These are phyloP conservation scores for Obelidium mucronatum DNA, from an alignment of 192 early-diverging fungal genomes.

Conservation along the genomic window DNA sequence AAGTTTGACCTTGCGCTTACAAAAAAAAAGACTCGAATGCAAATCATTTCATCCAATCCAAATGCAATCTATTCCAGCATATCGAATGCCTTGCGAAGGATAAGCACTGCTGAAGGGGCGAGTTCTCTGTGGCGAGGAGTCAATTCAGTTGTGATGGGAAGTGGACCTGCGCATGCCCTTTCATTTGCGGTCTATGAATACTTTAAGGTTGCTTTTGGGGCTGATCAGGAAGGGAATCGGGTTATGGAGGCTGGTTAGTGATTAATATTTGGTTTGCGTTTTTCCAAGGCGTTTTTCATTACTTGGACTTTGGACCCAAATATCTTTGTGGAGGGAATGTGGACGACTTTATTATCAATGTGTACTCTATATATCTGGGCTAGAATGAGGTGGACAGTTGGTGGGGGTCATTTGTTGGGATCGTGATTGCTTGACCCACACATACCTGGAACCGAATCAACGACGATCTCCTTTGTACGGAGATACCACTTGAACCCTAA, in stretches of 20 bases:
- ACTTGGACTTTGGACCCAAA: neutral
- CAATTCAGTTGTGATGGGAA: slow-evolving; percentile 89
- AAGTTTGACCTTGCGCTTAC: neutral
- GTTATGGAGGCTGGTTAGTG: slow-evolving; percentile 65
- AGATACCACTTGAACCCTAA: neutral
- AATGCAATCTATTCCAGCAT: slow-evolving; percentile 75
- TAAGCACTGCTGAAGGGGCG: slow-evolving; percentile 78
- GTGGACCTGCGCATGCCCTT: slow-evolving; percentile 94
- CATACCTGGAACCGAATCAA: neutral
- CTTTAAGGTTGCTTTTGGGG: slow-evolving; percentile 80
- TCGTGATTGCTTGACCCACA: neutral
- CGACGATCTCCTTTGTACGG: too few relatives aligned
- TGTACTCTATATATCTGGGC: neutral
- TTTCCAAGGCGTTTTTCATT: neutral
- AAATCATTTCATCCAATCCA: slow-evolving; percentile 76
- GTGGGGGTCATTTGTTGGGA: neutral
- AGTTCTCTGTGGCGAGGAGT: slow-evolving; percentile 93
- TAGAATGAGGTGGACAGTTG: neutral
- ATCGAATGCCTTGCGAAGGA: slow-evolving; percentile 70
- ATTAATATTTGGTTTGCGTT: slow-evolving; percentile 7
- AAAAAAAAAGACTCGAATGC: slow-evolving; percentile 84
- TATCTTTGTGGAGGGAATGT: neutral
- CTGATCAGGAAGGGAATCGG: slow-evolving; percentile 60
- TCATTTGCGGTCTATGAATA: slow-evolving; percentile 96
- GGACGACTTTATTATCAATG: too few relatives aligned